Evolutionary conservation across 2,329 filamentous ascomycete genomes (phyloP).

Genomic region (Aspergillus novoparasiticus): DNA sequence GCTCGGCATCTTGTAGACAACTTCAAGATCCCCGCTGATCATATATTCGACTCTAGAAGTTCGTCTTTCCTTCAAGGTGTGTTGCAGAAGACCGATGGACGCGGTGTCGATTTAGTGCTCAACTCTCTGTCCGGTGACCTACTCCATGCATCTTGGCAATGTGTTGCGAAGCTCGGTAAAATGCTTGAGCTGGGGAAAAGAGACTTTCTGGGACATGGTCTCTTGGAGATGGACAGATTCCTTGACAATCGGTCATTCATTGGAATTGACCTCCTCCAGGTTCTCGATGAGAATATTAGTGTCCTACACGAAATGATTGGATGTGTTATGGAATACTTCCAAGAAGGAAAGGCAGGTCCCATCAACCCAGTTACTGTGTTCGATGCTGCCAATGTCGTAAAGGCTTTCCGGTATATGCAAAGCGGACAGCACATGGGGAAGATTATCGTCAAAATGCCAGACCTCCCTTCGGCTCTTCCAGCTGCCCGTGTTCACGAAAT

Average conservation of each 20-base stretch:
- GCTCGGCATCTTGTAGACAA: conserved; percentile 23
- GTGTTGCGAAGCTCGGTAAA: conserved; percentile 32
- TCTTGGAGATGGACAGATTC: conserved; percentile 28
- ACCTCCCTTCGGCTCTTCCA: neutral
- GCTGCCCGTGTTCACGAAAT: conserved; percentile 4
- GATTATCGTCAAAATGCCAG: conserved; percentile 35
- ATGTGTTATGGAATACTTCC: conserved; percentile 6
- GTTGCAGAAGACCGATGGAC: conserved; percentile 19
- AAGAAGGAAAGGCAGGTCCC: conserved; percentile 12
- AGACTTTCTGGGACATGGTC: conserved; percentile 24
- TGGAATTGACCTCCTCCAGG: conserved; percentile 26
- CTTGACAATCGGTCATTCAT: conserved; percentile 24
- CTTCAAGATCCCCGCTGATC: conserved; percentile 21
- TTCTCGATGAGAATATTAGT: conserved; percentile 12
- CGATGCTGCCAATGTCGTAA: conserved; percentile 31
- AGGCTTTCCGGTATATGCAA: conserved; percentile 50
- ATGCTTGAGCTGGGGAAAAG: conserved; percentile 34
- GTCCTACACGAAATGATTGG: conserved; percentile 13
- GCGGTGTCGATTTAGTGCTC: conserved; percentile 31
- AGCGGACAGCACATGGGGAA: conserved; percentile 50
- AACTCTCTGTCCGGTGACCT: conserved; percentile 32
- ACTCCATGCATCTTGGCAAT: conserved; percentile 34
- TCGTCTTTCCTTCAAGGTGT: conserved; percentile 21
- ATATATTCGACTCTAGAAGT: conserved; percentile 28
- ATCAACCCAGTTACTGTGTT: conserved; percentile 25